These are phyloP conservation scores for Serendipita sp. DNA, from an alignment of 768 basidiomycete genomes.

Conservation along the genomic window DNA sequence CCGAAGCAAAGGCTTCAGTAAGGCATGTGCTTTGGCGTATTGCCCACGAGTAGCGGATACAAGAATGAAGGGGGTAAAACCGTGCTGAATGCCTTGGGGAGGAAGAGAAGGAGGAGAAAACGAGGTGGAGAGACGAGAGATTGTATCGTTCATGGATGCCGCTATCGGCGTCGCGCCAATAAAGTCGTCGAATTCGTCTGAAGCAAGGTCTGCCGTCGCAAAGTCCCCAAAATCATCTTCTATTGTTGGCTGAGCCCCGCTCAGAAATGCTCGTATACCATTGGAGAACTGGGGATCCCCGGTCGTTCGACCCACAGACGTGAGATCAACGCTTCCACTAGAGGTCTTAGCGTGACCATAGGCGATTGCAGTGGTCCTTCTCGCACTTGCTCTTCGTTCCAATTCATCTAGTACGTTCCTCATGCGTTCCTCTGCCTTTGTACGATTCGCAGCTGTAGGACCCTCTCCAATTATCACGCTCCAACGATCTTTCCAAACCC, in stretches of 20 bases:
- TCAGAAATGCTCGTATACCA: neutral
- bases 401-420: conserved; percentile 39
- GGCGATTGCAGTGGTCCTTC: neutral
- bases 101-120: neutral
- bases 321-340: neutral
- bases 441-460: no score
- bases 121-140: conserved; percentile 3
- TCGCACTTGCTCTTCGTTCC: conserved; percentile 13
- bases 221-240: conserved; percentile 87
- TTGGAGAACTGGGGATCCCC: neutral
- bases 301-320: neutral
- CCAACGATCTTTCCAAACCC: conserved; percentile 66
- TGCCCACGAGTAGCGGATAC: conserved; percentile 31
- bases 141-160: neutral
- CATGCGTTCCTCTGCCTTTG: conserved; percentile 28
- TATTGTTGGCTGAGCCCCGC: neutral
- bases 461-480: conserved; percentile 25
- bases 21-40: conserved; percentile 48
- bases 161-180: conserved; percentile 7
- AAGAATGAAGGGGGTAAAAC: conserved; percentile 21
- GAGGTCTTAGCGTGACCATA: conserved; percentile 4
- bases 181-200: conserved; percentile 22
- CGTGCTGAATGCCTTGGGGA: conserved; percentile 12
- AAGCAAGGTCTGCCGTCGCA: conserved; percentile 26
- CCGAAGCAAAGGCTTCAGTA: conserved; percentile 44